These are phyloP conservation scores for Leccinum truebloodii DNA, from an alignment of 768 basidiomycete genomes.

Conservation along the genomic window DNA sequence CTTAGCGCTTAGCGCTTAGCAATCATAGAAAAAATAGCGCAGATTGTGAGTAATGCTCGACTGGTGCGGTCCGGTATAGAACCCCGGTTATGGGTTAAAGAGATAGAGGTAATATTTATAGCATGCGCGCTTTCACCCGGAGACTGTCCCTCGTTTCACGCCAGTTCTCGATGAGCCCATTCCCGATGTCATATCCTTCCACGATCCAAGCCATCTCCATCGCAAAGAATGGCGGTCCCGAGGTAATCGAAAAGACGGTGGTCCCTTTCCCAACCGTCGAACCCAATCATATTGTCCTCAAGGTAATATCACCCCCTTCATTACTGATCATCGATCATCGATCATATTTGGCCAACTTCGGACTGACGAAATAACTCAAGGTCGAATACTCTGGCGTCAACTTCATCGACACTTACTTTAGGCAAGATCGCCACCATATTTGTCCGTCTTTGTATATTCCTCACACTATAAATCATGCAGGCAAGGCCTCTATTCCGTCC, in stretches of 20 bases:
- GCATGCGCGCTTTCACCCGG: conserved; percentile 15
- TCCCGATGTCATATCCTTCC: conserved; percentile 53
- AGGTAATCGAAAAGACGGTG: conserved; percentile 68
- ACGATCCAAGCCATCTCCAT: conserved; percentile 75
- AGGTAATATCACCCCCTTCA: conserved; percentile 20
- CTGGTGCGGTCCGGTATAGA: neutral
- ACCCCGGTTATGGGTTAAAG: neutral
- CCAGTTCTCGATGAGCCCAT: conserved; percentile 31
- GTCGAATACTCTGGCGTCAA: conserved; percentile 81
- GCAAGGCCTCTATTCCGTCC: conserved; percentile 62
- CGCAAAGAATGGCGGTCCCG: conserved; percentile 69
- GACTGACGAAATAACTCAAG: conserved; percentile 34
- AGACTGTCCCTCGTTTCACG: conserved; percentile 27
- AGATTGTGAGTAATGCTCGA: neutral
- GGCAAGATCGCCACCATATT: conserved; percentile 42
- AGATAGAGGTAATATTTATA: neutral
- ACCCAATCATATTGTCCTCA: conserved; percentile 58
- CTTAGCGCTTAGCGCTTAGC: neutral
- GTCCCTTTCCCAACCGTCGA: conserved; percentile 66
- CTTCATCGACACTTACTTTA: conserved; percentile 83
- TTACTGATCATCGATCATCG: conserved; percentile 1
- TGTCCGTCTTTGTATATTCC: neutral
- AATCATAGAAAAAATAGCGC: neutral
- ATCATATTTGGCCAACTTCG: neutral
- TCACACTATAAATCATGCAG: conserved; percentile 32